phyloP scores from a whole-genome alignment of 106 monocot species.

The Dactylorhiza incarnata region DNA sequence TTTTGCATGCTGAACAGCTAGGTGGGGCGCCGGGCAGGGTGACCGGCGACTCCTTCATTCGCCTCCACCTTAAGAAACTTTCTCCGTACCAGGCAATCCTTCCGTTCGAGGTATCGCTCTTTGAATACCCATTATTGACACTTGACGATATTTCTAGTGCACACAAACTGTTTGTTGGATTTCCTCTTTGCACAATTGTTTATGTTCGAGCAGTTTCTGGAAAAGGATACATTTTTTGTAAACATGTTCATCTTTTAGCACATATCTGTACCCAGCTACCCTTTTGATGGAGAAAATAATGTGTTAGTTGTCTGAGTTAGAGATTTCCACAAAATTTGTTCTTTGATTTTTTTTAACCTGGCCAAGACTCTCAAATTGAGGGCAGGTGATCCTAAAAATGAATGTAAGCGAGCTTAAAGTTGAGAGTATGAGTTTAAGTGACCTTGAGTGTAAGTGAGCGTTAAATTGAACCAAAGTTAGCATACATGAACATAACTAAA shows the following conservation, averaged over 20 bases:
- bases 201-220: neutral
- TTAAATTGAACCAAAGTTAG: too few relatives aligned
- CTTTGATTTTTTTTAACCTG: too few relatives aligned
- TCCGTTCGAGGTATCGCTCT: conserved; percentile 76
- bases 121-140: neutral
- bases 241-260: neutral
- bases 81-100: conserved; percentile 89
- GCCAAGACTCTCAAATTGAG: too few relatives aligned
- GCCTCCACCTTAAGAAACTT: conserved; percentile 70
- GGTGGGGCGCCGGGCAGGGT: conserved; percentile 15
- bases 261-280: neutral
- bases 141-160: conserved; percentile 7
- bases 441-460: too few relatives aligned
- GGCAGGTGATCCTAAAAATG: too few relatives aligned
- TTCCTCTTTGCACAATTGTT: neutral
- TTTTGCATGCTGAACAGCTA: conserved; percentile 28
- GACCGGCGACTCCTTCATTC: conserved; percentile 88
- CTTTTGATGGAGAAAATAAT: too few relatives aligned
- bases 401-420: too few relatives aligned
- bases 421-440: too few relatives aligned
- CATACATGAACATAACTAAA: too few relatives aligned
- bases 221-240: neutral
- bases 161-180: conserved; percentile 19
- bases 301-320: too few relatives aligned
- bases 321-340: too few relatives aligned